Evolutionary conservation across 2,329 filamentous ascomycete species (phyloP).

Genomic region (Monosporascus sp.): DNA sequence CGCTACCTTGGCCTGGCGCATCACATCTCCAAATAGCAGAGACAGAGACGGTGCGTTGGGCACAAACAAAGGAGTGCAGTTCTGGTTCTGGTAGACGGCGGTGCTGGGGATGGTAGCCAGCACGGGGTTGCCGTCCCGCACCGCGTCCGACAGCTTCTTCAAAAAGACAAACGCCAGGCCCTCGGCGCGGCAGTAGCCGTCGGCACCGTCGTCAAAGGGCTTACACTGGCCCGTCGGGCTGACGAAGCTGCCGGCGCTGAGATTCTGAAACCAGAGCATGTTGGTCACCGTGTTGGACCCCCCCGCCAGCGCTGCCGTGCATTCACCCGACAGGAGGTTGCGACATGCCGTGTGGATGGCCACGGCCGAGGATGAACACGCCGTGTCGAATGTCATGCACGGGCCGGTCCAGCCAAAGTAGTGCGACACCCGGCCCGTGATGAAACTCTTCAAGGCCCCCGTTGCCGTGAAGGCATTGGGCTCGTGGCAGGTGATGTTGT

Average conservation of each 20-base stretch:
- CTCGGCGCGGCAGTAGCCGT: slow-evolving; percentile 51
- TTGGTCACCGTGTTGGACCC: slow-evolving; percentile 27
- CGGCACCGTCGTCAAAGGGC: slow-evolving; percentile 35
- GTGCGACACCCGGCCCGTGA: slow-evolving; percentile 25
- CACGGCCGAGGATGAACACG: slow-evolving; percentile 33
- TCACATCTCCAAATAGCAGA: slow-evolving; percentile 25
- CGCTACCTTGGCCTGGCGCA: slow-evolving; percentile 18
- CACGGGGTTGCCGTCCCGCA: slow-evolving; percentile 42
- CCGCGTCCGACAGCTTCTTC: slow-evolving; percentile 41
- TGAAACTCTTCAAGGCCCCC: slow-evolving; percentile 22
- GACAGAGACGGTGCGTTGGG: slow-evolving; percentile 30
- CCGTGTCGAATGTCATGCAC: slow-evolving; percentile 27
- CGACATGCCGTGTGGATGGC: slow-evolving; percentile 33
- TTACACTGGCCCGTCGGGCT: slow-evolving; percentile 24
- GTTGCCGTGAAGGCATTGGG: slow-evolving; percentile 31
- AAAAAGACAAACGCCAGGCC: slow-evolving; percentile 40
- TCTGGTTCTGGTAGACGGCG: slow-evolving; percentile 37
- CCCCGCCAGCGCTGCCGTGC: slow-evolving; percentile 29
- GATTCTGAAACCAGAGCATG: slow-evolving; percentile 21
- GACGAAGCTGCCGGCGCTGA: slow-evolving; percentile 22
- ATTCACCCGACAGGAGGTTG: slow-evolving; percentile 25
- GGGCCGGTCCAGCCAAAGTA: slow-evolving; percentile 32
- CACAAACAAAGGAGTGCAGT: slow-evolving; percentile 34
- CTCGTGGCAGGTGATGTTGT: slow-evolving; percentile 32
- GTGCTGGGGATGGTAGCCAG: slow-evolving; percentile 34